Base-by-base conservation (phyloP, 2,329 filamentous ascomycete genomes). In the Sphaerulina musiva region DNA sequence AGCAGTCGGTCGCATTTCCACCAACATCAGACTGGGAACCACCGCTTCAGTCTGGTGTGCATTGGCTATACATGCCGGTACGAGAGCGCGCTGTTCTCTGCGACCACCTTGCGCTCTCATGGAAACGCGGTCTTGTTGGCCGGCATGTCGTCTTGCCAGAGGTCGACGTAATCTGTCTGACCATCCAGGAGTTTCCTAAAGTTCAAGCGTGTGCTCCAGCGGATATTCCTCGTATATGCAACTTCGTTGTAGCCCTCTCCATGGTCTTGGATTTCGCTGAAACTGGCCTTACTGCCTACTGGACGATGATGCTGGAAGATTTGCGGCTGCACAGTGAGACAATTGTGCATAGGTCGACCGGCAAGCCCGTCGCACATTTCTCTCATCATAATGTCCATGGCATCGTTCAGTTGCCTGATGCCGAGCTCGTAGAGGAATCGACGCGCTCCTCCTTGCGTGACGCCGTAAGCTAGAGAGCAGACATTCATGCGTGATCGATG, bases 271-370 rank as follows among this genome's bases (percentile, higher is more conserved):
- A 76, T 75, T 44, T 76, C 70, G 50, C 72, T 75, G 40, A 62
- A 64, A 1, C 62, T 57, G 7, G 51, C 63, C 40, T 61, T 64
- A 1, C 63, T 62, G 31, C 77, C 78, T 0, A 68, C 69, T 0
- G 70, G 62, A 1, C 73, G 67, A 56, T 78, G 73, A 12, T 76
- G 73, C n/a, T 75, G 70, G 60, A 80, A 76, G 2, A 80, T 62
- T 31, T 69, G 67, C 0, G 76, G 77, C 55, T 72, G 68, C 1
- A 71, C 66, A 0, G 71, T 69, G 56, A 79, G 41, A 64, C 76
- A 73, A 43, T 67, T 70, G 48, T 72, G 68, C 53, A 70, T 52
- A 41, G 51, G 46, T 8, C 66, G 59, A 11, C 57, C 68, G 38
- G 66, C 50, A 12, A 59, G 51, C 32, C 64, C 62, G 46, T 70